Evolutionary conservation across 305 asterid genomes (phyloP), one percentile per base, ranked within the genome.

Genomic region (Fraxinus velutina): DNA sequence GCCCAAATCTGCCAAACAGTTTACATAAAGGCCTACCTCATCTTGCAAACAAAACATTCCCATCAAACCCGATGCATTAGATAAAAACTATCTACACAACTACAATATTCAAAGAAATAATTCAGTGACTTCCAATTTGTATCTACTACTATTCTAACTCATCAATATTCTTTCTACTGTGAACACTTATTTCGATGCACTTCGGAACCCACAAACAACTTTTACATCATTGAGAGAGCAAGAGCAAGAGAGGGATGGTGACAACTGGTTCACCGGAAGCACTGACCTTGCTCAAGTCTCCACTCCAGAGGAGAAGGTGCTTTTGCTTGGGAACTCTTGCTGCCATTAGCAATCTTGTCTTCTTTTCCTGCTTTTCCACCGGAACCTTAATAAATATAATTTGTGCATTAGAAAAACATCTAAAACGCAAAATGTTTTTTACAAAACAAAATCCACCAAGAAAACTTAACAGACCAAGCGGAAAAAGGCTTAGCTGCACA

Each of bases 231-330:
- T 32, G 36, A 55, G 83, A 52, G 19, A 29, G 32, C 32, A 29
- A 29, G 32, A 55, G 52, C 71, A 55, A 55, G 66, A 17, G 27
- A 55, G 24, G 50, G 50, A 73, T 64, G 73, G 66, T 37, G 44
- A 70, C 75, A 70, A 70, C 75, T 29, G 75, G 75, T 6, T 4
- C 75, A 29, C 8, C 15, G 24, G 77, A 80, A 44, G 73, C 62
- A 79, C 84, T 83, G 77, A 92, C 97, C 97, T 89, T 89, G 87
- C 21, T 89, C 95, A 44, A 90, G 89, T 84, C 86, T 89, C 79
- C 83, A 88, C 77, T 91, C 96, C 57, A 76, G 79, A 5, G 92
- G 84, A 3, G 88, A 83, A 77, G 90, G 86, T 57, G 80, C 88
- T 85, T 93, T 95, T 64, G 83, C 82, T 15, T 83, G 75, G 82